Evolutionary conservation across 2,329 filamentous ascomycete species (phyloP), one percentile per base, ranked within the genome.

Genomic region (Ceratocystis variospora): DNA sequence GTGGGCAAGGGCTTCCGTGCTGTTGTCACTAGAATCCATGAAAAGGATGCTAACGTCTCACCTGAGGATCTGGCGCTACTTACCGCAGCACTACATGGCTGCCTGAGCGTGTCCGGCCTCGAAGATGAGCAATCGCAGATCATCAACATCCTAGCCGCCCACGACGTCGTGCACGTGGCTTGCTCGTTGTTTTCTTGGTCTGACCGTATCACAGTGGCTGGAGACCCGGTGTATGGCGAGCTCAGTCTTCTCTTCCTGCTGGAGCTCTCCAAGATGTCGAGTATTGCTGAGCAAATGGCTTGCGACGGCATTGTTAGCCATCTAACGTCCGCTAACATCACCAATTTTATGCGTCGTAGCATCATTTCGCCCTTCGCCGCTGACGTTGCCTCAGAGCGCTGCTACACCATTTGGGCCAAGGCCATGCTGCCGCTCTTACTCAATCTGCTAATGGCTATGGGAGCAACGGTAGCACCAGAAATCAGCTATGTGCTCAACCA

Each of bases 111-210:
- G 37, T 89, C 90, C 0, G 86, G 87, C 61, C 86, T 90, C 68
- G 84, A 88, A 65, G 82, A 88, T 70, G 83, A 85, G 62, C 85
- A 88, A 69, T 80, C 83, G 15, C 87, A 90, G 70, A 83, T 93
- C 46, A 80, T 90, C 64, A 83, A 85, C 72, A 86, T 86, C 70
- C 80, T 90, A 79, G 79, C 83, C 0, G 83, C 84, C 61, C 86
- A 91, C 73, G 86, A 88, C 69, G 87, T 87, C 0, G 81, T 90
- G 59, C 88, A 93, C 71, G 88, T 91, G 68, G 92, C 91, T 0
- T 86, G 87, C 5, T 90, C 89, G 44, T 81, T 99, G 4, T 97
- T 93, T 76, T 96, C 91, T 0, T 99, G 94, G 94, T 85, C 93
- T 3, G 91, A 97, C 74, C 85, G 87, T 70, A 81, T 97, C 28